Base-by-base conservation (phyloP, 2,329 filamentous ascomycete genomes). In the Pestalotiopsis fici region DNA sequence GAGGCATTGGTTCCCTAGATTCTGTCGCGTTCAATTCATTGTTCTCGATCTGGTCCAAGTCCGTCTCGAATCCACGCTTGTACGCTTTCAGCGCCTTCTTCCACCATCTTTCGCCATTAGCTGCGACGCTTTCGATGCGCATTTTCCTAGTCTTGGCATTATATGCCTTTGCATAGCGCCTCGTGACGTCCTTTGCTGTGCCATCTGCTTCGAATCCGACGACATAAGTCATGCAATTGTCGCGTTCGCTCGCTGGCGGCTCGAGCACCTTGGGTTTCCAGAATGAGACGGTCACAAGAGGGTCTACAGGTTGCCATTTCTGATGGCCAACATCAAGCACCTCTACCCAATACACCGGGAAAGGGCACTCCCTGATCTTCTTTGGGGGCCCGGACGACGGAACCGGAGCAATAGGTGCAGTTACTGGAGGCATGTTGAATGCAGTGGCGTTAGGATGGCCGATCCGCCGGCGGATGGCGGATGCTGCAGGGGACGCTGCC, bases 281-380 rank as follows among this genome's bases (percentile, higher is more conserved):
- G 65, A 97, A 89, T 0, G 71, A 92, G 66, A 88, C 86, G 0
- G 95, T 97, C 2, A 96, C 94, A 0, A 98, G 79, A 0, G 95
- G 90, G 76, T 99, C 96, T 47, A 96, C 88, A 0, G 94, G 87
- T 66, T 97, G 88, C 96, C 96, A 99, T 82, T 94, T 97, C 76
- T 98, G 93, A 70, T 94, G 89, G 0, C 92, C 92, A 65, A 90
- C 84, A 70, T 98, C 95, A 71, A 97, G 93, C 3, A 93, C 91
- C 80, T 99, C 96, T 0, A 98, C 91, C 96, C 96, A 99, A 76
- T 94, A 98, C 3, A 98, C 86, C 0, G 96, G 96, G 74, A 91
- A 93, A 0, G 88, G 79, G 0, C 94, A 95, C 74, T 95, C 93
- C 27, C 85, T 86, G 12, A 91, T 86, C 15, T 76, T 80, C 65